A percentile compares a stretch with the other conserved stretches of the same genome.
phyloP scores from a whole-genome alignment of 1,139 yeast genomes.

The Candida sojae region DNA sequence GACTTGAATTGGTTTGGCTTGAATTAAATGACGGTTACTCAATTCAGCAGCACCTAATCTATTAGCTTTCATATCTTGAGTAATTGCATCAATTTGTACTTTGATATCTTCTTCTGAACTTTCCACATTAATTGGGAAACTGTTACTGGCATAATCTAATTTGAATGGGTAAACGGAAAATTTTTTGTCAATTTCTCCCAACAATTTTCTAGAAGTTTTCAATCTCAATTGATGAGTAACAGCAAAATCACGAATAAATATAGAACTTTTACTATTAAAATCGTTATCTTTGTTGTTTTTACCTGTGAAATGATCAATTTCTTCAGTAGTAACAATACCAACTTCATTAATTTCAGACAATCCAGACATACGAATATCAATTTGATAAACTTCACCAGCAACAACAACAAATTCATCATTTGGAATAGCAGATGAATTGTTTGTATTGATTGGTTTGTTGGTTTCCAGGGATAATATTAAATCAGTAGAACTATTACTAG shows the following conservation, averaged over 20 bases:
- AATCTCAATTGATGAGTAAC: conserved; percentile 75
- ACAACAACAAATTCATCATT: conserved; percentile 72
- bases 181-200: conserved; percentile 67
- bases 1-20: conserved; percentile 69
- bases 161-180: conserved; percentile 93
- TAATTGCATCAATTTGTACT: conserved; percentile 42
- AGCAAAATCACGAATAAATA: conserved; percentile 84
- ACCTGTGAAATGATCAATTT: conserved; percentile 64
- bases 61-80: conserved; percentile 55
- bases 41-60: conserved; percentile 84
- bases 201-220: conserved; percentile 69
- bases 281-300: conserved; percentile 50
- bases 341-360: conserved; percentile 52
- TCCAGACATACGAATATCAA: conserved; percentile 83
- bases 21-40: conserved; percentile 76
- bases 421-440: conserved; percentile 57
- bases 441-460: conserved; percentile 16
- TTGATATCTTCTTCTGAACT: conserved; percentile 31
- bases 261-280: conserved; percentile 65
- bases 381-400: conserved; percentile 84
- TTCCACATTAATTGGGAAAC: conserved; percentile 54
- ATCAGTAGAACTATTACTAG: conserved; percentile 34
- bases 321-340: conserved; percentile 69
- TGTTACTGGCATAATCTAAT: conserved; percentile 61
- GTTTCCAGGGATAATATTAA: conserved; percentile 32